These are phyloP conservation scores for Antrodiella citrinella DNA, from an alignment of 768 basidiomycete genomes.

Conservation along the genomic window DNA sequence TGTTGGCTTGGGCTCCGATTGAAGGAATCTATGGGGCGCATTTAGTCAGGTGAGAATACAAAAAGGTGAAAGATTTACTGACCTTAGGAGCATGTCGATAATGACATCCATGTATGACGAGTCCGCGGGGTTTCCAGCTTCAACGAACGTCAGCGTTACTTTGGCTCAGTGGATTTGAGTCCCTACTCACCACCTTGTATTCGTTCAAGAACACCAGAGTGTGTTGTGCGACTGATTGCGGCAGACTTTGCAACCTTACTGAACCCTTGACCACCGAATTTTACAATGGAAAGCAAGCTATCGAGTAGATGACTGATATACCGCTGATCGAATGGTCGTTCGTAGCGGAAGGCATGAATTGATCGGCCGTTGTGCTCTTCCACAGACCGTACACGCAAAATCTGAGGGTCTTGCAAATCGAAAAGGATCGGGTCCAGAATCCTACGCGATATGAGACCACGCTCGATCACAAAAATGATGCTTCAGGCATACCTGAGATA, in stretches of 20 bases:
- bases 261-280: conserved; percentile 88
- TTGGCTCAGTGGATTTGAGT: too few relatives aligned
- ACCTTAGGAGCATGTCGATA: conserved; percentile 64
- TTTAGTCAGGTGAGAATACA: not conserved
- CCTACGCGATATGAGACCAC: conserved; percentile 31
- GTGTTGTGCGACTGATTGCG: conserved; percentile 54
- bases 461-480: not conserved
- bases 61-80: not conserved
- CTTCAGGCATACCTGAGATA: conserved; percentile 62
- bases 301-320: conserved; percentile 70
- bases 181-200: conserved; percentile 47
- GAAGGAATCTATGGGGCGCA: conserved; percentile 47
- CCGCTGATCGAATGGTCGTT: conserved; percentile 69
- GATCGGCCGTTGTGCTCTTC: conserved; percentile 57
- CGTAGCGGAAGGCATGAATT: conserved; percentile 60
- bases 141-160: too few relatives aligned
- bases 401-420: conserved; percentile 65
- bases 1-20: conserved; percentile 60
- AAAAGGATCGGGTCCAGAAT: conserved; percentile 82
- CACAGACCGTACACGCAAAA: conserved; percentile 42
- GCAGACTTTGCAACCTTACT: conserved; percentile 64
- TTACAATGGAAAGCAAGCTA: conserved; percentile 64
- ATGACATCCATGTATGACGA: conserved; percentile 72
- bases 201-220: conserved; percentile 53
- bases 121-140: conserved; percentile 25